Conservation (phyloP, 495 filamentous ascomycete genomes). For the Penicillium subrubescens region DNA sequence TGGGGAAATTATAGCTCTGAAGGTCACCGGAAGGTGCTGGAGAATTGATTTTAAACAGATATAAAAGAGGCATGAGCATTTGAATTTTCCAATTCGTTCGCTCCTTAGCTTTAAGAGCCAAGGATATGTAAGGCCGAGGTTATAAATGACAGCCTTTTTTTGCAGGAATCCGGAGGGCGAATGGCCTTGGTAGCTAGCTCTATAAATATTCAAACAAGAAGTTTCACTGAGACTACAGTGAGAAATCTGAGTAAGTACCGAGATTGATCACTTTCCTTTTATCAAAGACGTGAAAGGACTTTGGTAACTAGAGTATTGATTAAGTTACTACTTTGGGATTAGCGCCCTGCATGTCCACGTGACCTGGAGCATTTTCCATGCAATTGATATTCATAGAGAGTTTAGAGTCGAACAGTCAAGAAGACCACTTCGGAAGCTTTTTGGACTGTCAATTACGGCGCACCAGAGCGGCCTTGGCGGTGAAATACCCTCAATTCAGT, state of each 20-base stretch:
- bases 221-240: no score
- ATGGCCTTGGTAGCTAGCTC: neutral
- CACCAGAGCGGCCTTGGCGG: neutral
- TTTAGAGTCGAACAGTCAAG: neutral
- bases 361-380: constrained; percentile 9
- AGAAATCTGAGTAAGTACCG: no score
- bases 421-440: neutral
- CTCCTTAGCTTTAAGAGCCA: neutral
- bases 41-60: neutral
- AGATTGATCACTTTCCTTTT: neutral
- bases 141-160: no score
- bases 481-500: neutral
- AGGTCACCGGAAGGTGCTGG: neutral
- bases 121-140: no score
- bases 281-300: neutral
- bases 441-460: neutral
- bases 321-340: constrained; percentile 1
- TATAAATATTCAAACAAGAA: neutral
- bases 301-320: neutral
- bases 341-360: constrained; percentile 10
- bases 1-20: neutral
- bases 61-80: neutral
- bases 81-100: neutral
- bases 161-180: neutral
- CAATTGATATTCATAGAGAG: constrained; percentile 6